A percentile compares a stretch with the other conserved stretches of the same genome.
Conservation (phyloP, 805 yeast species). For the Pichia ethanolica region DNA sequence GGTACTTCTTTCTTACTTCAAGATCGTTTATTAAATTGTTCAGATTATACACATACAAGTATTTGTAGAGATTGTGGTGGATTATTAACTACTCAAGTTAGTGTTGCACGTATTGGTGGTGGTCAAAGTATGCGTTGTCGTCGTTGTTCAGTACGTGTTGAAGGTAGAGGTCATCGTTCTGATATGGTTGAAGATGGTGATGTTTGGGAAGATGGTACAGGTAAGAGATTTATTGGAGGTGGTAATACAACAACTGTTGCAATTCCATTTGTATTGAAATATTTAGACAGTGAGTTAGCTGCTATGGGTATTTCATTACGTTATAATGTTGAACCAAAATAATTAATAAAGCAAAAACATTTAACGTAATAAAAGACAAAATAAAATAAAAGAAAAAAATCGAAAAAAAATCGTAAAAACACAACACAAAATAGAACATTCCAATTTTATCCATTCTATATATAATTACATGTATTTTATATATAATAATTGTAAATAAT, state of each 20-base stretch:
- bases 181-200: conserved; percentile 59
- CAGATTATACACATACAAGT: conserved; percentile 89
- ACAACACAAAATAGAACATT: no score
- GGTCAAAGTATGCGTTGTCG: conserved; percentile 78
- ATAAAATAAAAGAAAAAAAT: background rate
- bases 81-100: conserved; percentile 75
- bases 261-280: conserved; percentile 91
- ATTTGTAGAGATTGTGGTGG: conserved; percentile 93
- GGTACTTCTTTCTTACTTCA: conserved; percentile 94
- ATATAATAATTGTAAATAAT: no score
- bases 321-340: conserved; percentile 71
- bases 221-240: conserved; percentile 87
- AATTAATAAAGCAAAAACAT: background rate
- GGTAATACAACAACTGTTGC: conserved; percentile 91
- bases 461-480: no score
- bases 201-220: conserved; percentile 97
- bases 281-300: conserved; percentile 87
- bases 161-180: conserved; percentile 30
- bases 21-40: conserved; percentile 89
- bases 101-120: conserved; percentile 88
- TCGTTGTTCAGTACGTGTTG: conserved; percentile 74
- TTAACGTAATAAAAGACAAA: background rate
- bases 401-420: background rate
- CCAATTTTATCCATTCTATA: no score
- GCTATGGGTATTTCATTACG: conserved; percentile 97